Conservation (phyloP, 1,284 basidiomycete species). For the Peniophora sp. region DNA sequence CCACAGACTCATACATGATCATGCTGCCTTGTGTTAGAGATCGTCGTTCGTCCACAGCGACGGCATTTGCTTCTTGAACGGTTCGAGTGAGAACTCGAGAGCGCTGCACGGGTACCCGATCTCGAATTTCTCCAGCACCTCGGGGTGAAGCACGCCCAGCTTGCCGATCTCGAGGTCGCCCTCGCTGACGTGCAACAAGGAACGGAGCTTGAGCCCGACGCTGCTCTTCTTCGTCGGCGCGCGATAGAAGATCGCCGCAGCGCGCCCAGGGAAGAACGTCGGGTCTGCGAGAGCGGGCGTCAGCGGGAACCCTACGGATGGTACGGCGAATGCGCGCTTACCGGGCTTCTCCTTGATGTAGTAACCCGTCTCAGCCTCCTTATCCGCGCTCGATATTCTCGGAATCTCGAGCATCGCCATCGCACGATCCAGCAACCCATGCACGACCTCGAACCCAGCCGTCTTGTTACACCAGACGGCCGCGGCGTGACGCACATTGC, state of each 20-base stretch:
- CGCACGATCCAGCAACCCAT: constrained; percentile 87
- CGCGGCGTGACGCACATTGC: constrained; percentile 82
- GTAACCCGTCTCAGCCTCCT: constrained; percentile 68
- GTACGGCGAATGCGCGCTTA: constrained; percentile 29
- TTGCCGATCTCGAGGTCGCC: constrained; percentile 72
- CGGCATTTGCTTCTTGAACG: constrained; percentile 67
- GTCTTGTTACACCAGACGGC: constrained; percentile 95
- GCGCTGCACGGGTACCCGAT: constrained; percentile 94
- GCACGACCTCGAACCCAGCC: constrained; percentile 95
- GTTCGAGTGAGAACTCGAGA: constrained; percentile 90
- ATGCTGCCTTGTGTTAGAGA: constrained; percentile 1
- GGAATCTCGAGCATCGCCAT: constrained; percentile 95
- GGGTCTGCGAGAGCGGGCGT: constrained; percentile 45
- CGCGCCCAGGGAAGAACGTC: constrained; percentile 92
- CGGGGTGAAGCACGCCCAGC: constrained; percentile 86
- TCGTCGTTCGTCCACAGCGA: constrained; percentile 19
- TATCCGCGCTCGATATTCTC: constrained; percentile 56
- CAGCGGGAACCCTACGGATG: not conserved
- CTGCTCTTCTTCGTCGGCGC: constrained; percentile 34
- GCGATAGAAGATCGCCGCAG: constrained; percentile 86
- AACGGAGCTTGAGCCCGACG: constrained; percentile 27
- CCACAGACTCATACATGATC: not conserved
- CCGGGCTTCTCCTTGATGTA: constrained; percentile 85
- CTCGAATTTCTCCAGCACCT: constrained; percentile 88
- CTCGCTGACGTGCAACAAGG: constrained; percentile 13